Conservation (phyloP, 2,329 filamentous ascomycete species). For the Diplodia seriata region DNA sequence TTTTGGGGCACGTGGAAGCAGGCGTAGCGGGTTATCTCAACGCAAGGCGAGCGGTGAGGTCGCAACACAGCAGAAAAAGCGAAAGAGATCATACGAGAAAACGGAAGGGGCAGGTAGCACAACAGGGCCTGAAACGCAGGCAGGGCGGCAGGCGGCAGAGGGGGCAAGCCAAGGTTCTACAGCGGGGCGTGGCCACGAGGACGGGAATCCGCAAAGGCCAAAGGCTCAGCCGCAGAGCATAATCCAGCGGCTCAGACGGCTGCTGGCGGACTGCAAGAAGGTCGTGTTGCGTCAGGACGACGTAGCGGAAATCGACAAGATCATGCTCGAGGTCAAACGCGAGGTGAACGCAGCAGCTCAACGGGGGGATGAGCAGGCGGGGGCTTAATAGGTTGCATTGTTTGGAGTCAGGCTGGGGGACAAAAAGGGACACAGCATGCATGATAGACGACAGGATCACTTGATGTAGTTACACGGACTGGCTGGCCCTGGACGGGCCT, state of each 20-base stretch:
- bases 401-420: conserved; percentile 6
- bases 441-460: conserved; percentile 21
- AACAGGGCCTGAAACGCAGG: conserved; percentile 21
- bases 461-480: conserved; percentile 18
- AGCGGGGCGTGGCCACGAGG: background rate
- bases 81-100: conserved; percentile 20
- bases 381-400: conserved; percentile 20
- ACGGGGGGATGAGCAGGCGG: conserved; percentile 46
- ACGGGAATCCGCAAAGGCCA: background rate
- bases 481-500: conserved; percentile 5
- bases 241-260: conserved; percentile 59
- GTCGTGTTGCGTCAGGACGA: conserved; percentile 66
- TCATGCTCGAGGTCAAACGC: conserved; percentile 78
- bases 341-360: conserved; percentile 74
- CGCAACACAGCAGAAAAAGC: conserved; percentile 14
- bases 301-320: conserved; percentile 77
- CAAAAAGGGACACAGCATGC: conserved; percentile 23
- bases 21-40: background rate
- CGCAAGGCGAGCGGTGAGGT: background rate
- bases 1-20: background rate
- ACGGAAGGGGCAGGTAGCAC: conserved; percentile 20
- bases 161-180: conserved; percentile 26
- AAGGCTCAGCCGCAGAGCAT: conserved; percentile 55
- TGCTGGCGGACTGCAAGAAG: conserved; percentile 66
- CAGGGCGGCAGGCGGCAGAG: conserved; percentile 2